These are phyloP conservation scores for Silene conica DNA, from an alignment of 148 eudicot genomes.

Conservation along the genomic window DNA sequence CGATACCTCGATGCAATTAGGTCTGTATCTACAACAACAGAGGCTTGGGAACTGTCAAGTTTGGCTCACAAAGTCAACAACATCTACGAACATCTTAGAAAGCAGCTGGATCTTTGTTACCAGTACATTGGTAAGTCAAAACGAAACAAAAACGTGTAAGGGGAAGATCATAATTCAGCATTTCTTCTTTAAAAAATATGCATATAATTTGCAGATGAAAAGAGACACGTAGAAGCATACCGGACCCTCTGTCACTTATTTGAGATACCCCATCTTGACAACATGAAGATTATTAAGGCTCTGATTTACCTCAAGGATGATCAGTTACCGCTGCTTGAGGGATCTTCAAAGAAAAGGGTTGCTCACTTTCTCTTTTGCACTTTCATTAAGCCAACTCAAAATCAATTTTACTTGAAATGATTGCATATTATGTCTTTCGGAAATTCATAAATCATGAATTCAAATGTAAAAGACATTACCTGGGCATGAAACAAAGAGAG, in stretches of 20 bases:
- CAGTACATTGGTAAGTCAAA: slow-evolving; percentile 48
- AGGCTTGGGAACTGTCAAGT: slow-evolving; percentile 78
- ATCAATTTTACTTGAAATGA: no score
- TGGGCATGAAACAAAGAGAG: no score
- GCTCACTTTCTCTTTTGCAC: slow-evolving; percentile 12
- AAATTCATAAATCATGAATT: neutral
- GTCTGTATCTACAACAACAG: slow-evolving; percentile 54
- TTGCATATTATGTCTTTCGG: no score
- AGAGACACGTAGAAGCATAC: slow-evolving; percentile 51
- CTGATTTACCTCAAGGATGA: slow-evolving; percentile 52
- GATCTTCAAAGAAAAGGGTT: slow-evolving; percentile 49
- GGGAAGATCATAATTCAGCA: no score
- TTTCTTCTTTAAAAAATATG: neutral
- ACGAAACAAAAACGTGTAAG: neutral
- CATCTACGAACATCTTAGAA: slow-evolving; percentile 54
- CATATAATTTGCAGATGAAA: slow-evolving; percentile 43
- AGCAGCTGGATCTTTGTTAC: slow-evolving; percentile 44
- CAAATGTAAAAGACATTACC: neutral
- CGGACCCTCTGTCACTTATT: slow-evolving; percentile 36
- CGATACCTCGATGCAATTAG: slow-evolving; percentile 22
- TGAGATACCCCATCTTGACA: slow-evolving; percentile 63
- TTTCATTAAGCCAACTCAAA: neutral
- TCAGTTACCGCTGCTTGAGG: slow-evolving; percentile 55
- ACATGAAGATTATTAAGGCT: slow-evolving; percentile 49
- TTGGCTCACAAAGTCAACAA: slow-evolving; percentile 63